Conservation (phyloP, 352 stramenopile genomes). For the Thalassiosira mediterranea region DNA sequence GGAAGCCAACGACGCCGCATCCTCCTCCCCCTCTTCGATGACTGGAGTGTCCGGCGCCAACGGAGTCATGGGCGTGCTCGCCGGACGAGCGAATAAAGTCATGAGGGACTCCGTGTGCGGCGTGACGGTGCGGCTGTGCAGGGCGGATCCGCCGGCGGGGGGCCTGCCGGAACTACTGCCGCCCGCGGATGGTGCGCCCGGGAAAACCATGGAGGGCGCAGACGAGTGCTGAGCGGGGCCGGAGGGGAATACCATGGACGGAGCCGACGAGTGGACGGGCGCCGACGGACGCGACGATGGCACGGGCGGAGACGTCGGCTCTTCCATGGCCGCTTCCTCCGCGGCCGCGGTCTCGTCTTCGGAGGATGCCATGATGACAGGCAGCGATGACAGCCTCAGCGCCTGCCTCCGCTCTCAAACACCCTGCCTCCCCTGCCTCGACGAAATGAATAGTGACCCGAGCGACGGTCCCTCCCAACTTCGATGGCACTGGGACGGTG, state of each 20-base stretch:
- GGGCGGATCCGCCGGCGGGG: not conserved
- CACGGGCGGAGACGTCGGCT: no score
- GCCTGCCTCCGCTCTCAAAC: no score
- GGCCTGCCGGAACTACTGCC: not conserved
- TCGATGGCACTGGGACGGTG: no score
- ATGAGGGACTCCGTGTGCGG: conserved; percentile 43
- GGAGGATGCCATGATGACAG: no score
- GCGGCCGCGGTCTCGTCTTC: no score
- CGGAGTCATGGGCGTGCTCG: conserved; percentile 3
- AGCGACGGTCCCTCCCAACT: no score
- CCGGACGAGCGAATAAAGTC: conserved; percentile 38
- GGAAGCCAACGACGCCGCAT: no score
- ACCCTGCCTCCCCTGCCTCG: no score
- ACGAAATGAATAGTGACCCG: no score
- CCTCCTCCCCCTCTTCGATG: not conserved
- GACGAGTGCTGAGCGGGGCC: not conserved
- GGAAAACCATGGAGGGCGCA: not conserved
- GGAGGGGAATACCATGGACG: conserved; percentile 6
- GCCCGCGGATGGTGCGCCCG: not conserved
- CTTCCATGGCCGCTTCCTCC: no score
- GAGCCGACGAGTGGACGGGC: conserved; percentile 1
- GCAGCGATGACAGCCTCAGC: no score
- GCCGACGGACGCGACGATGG: no score
- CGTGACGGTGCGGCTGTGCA: conserved; percentile 34
- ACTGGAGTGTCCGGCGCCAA: conserved; percentile 18